These are phyloP conservation scores for Aspergillus fischeri DNA, from an alignment of 2,329 filamentous ascomycete species.

Conservation along the genomic window DNA sequence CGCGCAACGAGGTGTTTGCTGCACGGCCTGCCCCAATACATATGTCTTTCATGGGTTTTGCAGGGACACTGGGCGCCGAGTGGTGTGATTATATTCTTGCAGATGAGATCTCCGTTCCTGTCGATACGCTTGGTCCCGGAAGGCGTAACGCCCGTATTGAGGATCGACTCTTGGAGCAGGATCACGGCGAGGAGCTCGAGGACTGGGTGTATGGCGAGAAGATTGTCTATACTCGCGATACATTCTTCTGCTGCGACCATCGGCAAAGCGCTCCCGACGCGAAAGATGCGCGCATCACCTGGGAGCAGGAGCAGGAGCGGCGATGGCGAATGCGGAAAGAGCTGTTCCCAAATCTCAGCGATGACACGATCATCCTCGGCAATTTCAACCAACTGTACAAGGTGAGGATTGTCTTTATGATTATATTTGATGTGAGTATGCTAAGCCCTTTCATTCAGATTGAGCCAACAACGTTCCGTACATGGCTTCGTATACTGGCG, in stretches of 20 bases:
- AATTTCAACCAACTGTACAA: conserved; percentile 99
- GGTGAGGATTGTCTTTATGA: conserved; percentile 47
- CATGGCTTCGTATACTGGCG: conserved; percentile 87
- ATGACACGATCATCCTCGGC: conserved; percentile 85
- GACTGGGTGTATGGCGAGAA: conserved; percentile 97
- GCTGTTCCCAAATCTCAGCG: conserved; percentile 75
- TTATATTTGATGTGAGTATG: neutral
- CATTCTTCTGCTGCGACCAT: conserved; percentile 98
- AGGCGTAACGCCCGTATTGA: conserved; percentile 70
- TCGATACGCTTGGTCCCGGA: conserved; percentile 73
- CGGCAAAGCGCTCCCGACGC: conserved; percentile 79
- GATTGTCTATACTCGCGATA: conserved; percentile 88
- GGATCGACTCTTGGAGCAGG: conserved; percentile 60
- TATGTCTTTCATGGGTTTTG: conserved; percentile 99
- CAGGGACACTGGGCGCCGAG: conserved; percentile 89
- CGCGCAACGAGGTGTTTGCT: conserved; percentile 96
- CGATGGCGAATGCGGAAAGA: conserved; percentile 93
- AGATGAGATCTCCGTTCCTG: conserved; percentile 80
- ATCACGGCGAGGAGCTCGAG: conserved; percentile 65
- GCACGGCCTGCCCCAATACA: conserved; percentile 91
- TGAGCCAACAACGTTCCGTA: conserved; percentile 92
- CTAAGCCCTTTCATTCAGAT: conserved; percentile 55
- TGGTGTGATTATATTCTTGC: conserved; percentile 98
- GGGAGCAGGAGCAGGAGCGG: conserved; percentile 76
- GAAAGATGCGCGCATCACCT: conserved; percentile 63